Evolutionary conservation across 352 stramenopile genomes (phyloP).

Genomic region (Pythium dissimile): DNA sequence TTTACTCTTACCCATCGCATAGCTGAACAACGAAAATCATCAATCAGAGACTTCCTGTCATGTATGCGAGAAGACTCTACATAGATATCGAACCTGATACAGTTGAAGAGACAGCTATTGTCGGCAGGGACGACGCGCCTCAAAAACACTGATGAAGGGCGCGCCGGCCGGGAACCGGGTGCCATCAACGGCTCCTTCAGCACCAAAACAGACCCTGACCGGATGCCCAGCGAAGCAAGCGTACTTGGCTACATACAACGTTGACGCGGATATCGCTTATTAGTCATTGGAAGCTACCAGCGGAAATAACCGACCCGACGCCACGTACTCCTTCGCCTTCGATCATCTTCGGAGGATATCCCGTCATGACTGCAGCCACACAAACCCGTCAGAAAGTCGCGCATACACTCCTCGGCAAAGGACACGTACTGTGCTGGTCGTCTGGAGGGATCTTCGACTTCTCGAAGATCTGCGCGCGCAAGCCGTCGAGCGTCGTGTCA

Average conservation of each 20-base stretch:
- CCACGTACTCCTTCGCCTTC: conserved; percentile 51
- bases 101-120: conserved; percentile 87
- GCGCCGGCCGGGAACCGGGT: conserved; percentile 1
- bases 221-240: conserved; percentile 48
- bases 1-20: conserved; percentile 60
- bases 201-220: conserved; percentile 65
- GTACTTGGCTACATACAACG: conserved; percentile 22
- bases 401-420: no score
- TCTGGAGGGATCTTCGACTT: conserved; percentile 56
- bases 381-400: not conserved
- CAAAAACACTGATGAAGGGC: conserved; percentile 51
- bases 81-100: no score
- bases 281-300: no score
- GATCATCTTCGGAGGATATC: conserved; percentile 68
- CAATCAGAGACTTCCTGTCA: not conserved
- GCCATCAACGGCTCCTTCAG: conserved; percentile 54
- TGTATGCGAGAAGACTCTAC: no score
- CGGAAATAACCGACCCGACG: not conserved
- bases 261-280: no score
- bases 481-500: conserved; percentile 53
- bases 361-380: conserved; percentile 57
- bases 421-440: conserved; percentile 62
- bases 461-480: conserved; percentile 47
- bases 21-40: conserved; percentile 31
- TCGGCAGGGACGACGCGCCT: conserved; percentile 74